These are phyloP conservation scores for Aspergillus mulundensis DNA, from an alignment of 495 filamentous ascomycete species.

Conservation along the genomic window DNA sequence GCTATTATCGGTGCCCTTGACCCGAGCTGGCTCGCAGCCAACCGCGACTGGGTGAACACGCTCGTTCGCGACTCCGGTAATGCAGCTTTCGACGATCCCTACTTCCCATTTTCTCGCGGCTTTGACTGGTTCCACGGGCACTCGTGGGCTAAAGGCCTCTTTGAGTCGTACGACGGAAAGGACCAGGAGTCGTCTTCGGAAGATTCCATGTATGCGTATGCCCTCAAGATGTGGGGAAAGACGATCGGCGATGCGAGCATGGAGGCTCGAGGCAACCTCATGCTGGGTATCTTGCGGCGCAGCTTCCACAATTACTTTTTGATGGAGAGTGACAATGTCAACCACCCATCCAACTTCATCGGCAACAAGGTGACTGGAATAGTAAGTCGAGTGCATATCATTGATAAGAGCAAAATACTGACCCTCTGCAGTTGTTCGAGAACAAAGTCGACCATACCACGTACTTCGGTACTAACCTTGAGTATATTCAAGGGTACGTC, in stretches of 20 bases:
- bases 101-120: constrained; percentile 78
- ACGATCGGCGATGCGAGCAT: constrained; percentile 70
- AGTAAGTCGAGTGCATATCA: constrained; percentile 31
- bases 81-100: constrained; percentile 61
- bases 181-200: constrained; percentile 90
- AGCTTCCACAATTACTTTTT: constrained; percentile 78
- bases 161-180: constrained; percentile 84
- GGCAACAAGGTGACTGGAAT: constrained; percentile 89
- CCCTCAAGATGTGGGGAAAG: constrained; percentile 89
- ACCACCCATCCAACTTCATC: constrained; percentile 74
- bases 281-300: constrained; percentile 70
- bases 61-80: constrained; percentile 78
- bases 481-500: constrained; percentile 73
- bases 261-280: constrained; percentile 83
- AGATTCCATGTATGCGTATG: constrained; percentile 84
- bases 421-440: constrained; percentile 64
- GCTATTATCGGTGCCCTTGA: constrained; percentile 82
- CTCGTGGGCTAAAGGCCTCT: constrained; percentile 95
- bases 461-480: constrained; percentile 77
- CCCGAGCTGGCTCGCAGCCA: constrained; percentile 64
- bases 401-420: neutral
- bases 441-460: constrained; percentile 96
- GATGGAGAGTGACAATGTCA: constrained; percentile 61
- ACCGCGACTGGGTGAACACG: constrained; percentile 76
- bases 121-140: constrained; percentile 97